phyloP scores from a whole-genome alignment of 148 eudicot species.

The Amaranthus palmeri region DNA sequence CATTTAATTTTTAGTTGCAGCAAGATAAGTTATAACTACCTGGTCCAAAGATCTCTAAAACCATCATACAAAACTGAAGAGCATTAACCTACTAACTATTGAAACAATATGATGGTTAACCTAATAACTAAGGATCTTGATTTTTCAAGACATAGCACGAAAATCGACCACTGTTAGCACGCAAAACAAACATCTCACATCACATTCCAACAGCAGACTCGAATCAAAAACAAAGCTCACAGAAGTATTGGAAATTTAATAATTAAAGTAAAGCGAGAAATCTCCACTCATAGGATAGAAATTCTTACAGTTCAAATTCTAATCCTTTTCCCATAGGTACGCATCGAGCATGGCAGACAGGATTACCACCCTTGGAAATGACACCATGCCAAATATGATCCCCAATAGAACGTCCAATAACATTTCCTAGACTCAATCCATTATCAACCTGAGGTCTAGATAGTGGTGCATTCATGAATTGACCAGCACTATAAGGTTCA shows the following conservation, averaged over 20 bases:
- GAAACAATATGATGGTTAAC: too few relatives aligned
- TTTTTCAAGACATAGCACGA: too few relatives aligned
- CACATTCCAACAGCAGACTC: background rate
- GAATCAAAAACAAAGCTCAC: background rate
- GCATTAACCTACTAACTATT: too few relatives aligned
- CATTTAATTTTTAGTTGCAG: too few relatives aligned
- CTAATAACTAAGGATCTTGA: too few relatives aligned
- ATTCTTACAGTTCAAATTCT: conserved; percentile 69
- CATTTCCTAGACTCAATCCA: conserved; percentile 32
- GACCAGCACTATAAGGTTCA: conserved; percentile 34
- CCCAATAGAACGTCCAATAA: conserved; percentile 30
- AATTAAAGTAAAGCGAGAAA: background rate
- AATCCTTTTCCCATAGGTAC: conserved; percentile 67
- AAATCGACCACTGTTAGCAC: too few relatives aligned
- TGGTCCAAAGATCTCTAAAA: too few relatives aligned
- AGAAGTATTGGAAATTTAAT: background rate
- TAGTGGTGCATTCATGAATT: conserved; percentile 31
- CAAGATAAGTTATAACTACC: too few relatives aligned
- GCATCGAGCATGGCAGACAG: conserved; percentile 91
- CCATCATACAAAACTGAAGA: too few relatives aligned
- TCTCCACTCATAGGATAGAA: background rate
- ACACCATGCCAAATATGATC: conserved; percentile 89
- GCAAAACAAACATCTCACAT: background rate
- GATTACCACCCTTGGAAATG: conserved; percentile 83
- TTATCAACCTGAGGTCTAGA: conserved; percentile 24